Evolutionary conservation across 1,284 basidiomycete genomes (phyloP), one percentile per base, ranked within the genome.

Genomic region (Puccinia triticina): DNA sequence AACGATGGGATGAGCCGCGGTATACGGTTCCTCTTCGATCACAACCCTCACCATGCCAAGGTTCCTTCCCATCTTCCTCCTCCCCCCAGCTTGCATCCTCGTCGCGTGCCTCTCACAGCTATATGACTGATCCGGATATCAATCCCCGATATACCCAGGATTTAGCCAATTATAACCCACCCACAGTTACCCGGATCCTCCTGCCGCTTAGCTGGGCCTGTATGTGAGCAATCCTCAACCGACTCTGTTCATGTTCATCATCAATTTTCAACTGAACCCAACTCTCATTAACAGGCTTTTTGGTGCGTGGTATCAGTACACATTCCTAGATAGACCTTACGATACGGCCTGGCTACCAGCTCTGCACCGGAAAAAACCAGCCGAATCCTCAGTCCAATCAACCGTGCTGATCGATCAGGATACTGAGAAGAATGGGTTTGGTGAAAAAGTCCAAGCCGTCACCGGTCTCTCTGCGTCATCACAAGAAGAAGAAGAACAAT

Each of bases 1-100:
- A 59, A 77, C 37, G 12, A 40, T 50, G 74, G 74, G 16, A 77
- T 77, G 57, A 77, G 74, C 32, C 32, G 34, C 8, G 74, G 74
- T 18, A 46, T 77, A 7, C 55, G 74, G 46, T 77, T 77, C 46
- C 48, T 77, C 8, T 50, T 77, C 23, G 74, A 77, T 77, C 74
- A 77, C 26, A 77, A 77, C 59, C 57, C 34, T 43, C 59, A 61
- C n/a, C 74, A 77, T 34, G 23, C 55, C 23, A 55, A 77, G 59
- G 74, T 77, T 64, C 23, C 18, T 40, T 29, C 71, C 2, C 46
- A 37, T 14, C 5, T 4, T 32, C 48, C 71, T 7, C 16, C 43
- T 18, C 37, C 23, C 16, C 18, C 5, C 43, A 26, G 61, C 37
- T 8, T 37, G 3, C 64, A 18, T 32, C 34, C n/a, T 29, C 32